Base-by-base conservation (phyloP, 2,329 filamentous ascomycete genomes). In the Pyricularia sp. region DNA sequence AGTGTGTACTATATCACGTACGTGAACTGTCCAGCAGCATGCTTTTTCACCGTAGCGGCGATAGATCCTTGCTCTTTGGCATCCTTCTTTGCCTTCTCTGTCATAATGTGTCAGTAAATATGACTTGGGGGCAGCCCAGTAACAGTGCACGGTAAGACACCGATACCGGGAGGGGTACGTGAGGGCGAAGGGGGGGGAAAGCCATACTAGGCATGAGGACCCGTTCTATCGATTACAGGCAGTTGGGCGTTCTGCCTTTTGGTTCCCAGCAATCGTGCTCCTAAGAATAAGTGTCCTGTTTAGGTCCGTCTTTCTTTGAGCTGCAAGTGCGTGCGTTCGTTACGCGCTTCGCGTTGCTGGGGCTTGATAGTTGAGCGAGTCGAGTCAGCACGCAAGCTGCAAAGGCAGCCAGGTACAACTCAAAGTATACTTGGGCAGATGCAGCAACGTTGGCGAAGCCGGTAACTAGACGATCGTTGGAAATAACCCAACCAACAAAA, bases 81-180 rank as follows among this genome's bases (percentile, higher is more conserved):
- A 84, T 85, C 78, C 79, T 84, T 86, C 77, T 79, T 83, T 74
- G 83, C 79, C 77, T 84, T 85, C 80, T 84, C 84, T 64, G 12
- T 20, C 23, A 4, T 33, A 31, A 30, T 28, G 65, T 11, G 65
- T 67, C 26, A 67, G 65, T 9, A n/a, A 67, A 12, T 23, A 17
- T 14, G 23, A n/a, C 26, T 58, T n/a, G 36, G 50, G 50, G 14
- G 59, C 26, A 31, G 23, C 10, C 11, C 66, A 17, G 55, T 55
- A 59, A 23, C 66, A 63, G 66, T 63, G 50, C 20, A 55, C 66
- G 59, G 66, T 58, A 61, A 36, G 50, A 61, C 25, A 59, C 66
- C 66, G 59, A 63, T 63, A 59, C 66, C 30, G 64, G 30, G 64
- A 65, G 64, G 64, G 64, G 64, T 42, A 65, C 23, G 23, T 26